Evolutionary conservation across 352 stramenopile genomes (phyloP).

Genomic region (Albugo laibachii): DNA sequence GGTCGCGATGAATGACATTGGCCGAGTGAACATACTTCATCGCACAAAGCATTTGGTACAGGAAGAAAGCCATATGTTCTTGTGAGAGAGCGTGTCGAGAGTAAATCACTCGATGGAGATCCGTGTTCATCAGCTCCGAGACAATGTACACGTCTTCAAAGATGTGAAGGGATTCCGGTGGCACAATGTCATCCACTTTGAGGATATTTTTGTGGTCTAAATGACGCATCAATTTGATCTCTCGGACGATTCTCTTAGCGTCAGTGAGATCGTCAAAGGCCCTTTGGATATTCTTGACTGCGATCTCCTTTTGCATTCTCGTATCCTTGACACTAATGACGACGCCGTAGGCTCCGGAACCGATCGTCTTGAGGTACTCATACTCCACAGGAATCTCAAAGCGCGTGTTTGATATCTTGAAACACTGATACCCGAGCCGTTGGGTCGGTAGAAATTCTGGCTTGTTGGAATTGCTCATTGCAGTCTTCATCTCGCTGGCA

Average conservation of each 20-base stretch:
- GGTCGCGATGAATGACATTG: conserved; percentile 89
- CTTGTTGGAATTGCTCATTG: conserved; percentile 36
- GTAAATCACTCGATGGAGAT: conserved; percentile 82
- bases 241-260: conserved; percentile 95
- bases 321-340: conserved; percentile 64
- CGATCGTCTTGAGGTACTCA: conserved; percentile 74
- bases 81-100: conserved; percentile 66
- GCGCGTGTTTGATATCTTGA: conserved; percentile 66
- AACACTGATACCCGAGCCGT: conserved; percentile 45
- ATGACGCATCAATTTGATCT: conserved; percentile 88
- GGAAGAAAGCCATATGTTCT: conserved; percentile 78
- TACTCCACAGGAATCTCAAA: conserved; percentile 66
- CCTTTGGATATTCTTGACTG: conserved; percentile 90
- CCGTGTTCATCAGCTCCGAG: conserved; percentile 80
- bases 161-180: conserved; percentile 34
- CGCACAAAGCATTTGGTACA: conserved; percentile 81
- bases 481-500: conserved; percentile 33
- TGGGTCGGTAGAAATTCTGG: conserved; percentile 65
- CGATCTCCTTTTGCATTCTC: conserved; percentile 18
- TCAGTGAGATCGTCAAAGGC: conserved; percentile 96
- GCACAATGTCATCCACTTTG: conserved; percentile 55
- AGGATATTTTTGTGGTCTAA: conserved; percentile 83
- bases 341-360: conserved; percentile 81
- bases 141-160: conserved; percentile 84
- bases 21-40: conserved; percentile 87